Evolutionary conservation across 1,139 yeast species (phyloP).

Genomic region (Pichia kudriavzevii): DNA sequence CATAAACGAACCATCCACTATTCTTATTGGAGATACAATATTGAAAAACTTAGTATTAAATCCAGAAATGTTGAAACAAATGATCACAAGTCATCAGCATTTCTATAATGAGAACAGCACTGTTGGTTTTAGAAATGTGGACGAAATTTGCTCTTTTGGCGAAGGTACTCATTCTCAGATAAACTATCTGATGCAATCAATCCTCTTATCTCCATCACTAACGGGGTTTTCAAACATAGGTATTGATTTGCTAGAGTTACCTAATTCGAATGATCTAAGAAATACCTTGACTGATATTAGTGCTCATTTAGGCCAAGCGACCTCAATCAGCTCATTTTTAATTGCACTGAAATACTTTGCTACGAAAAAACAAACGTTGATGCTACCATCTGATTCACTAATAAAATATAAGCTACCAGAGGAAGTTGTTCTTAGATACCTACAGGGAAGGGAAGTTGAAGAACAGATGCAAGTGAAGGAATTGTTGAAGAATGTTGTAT

Average conservation of each 20-base stretch:
- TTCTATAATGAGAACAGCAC: constrained; percentile 39
- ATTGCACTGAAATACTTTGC: constrained; percentile 59
- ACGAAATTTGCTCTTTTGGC: constrained; percentile 67
- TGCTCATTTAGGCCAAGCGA: constrained; percentile 81
- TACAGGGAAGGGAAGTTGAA: constrained; percentile 34
- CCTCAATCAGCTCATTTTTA: constrained; percentile 60
- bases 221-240: constrained; percentile 44
- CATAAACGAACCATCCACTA: constrained; percentile 52
- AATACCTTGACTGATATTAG: constrained; percentile 49
- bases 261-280: constrained; percentile 34
- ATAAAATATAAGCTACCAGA: constrained; percentile 51
- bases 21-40: constrained; percentile 45
- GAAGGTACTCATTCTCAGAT: constrained; percentile 76
- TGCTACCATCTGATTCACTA: constrained; percentile 60
- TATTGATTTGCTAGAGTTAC: constrained; percentile 39
- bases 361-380: constrained; percentile 39
- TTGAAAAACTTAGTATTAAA: constrained; percentile 46
- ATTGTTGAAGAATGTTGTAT: constrained; percentile 49
- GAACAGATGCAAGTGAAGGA: constrained; percentile 25
- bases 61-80: constrained; percentile 48
- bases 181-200: constrained; percentile 59
- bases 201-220: constrained; percentile 49
- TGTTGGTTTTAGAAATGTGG: constrained; percentile 42
- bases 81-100: constrained; percentile 53
- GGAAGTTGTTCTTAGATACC: constrained; percentile 48